Evolutionary conservation across 306 rosid species (phyloP), one percentile per base, ranked within the genome.

Genomic region (Boehmeria nivea): DNA sequence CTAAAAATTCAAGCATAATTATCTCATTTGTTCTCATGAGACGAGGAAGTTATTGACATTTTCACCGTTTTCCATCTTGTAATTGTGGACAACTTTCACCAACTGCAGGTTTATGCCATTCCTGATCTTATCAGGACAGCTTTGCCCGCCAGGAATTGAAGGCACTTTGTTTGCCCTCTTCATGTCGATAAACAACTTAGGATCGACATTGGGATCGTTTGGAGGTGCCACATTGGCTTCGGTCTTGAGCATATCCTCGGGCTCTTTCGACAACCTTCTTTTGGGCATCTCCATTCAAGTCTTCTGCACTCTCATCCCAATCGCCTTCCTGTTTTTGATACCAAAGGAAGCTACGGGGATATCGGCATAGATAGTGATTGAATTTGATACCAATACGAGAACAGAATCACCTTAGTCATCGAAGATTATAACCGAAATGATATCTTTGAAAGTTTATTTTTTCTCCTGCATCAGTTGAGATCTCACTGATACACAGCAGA

Each of bases 131-230:
- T 87, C 94, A 15, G 95, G 95, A 47, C 81, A 77, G 33, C 87
- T 87, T 54, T 87, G 95, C 63, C 94, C 95, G 46, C 95, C 95
- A 7, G 94, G 95, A 57, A 87, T 87, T 45, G 95, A 87, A 78
- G 95, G 95, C 51, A 87, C 95, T 17, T 68, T 87, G 50, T 87
- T 87, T 68, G 95, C 95, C 21, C 94, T 87, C 43, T 84, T 87
- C 63, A 87, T 87, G 95, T 87, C 95, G 5, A 84, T 87, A 57
- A 87, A 87, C 83, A 87, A 87, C 55, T 59, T 87, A 40, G 95
- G 94, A 12, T 22, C 83, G 17, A 84, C 87, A 12, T 4, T 87
- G 31, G 87, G 89, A 9, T 84, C 95, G 51, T 79, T 87, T 54
- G 51, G 72, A 18, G 93, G 95, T 39, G 94, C 89, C 44, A 82